Evolutionary conservation across 768 basidiomycete species (phyloP), one percentile per base, ranked within the genome.

Genomic region (Serendipita indica): DNA sequence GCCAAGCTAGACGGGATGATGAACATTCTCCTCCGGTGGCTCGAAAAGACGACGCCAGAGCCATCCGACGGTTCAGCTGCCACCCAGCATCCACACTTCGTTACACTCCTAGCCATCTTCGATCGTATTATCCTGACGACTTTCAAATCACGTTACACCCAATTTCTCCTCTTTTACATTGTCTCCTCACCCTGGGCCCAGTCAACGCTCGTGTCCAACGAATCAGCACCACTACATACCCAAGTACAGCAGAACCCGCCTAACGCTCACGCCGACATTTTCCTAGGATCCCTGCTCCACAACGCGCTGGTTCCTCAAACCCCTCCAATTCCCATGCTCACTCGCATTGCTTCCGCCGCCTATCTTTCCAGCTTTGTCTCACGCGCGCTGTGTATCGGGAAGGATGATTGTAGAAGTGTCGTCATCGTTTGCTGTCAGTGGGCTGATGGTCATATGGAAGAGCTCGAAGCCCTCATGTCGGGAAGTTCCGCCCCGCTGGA

Each of bases 131-230:
- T 99, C 67, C 79, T 99, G 52, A 86, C 84, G 35, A 98, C 96
- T 1, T 96, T 96, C 74, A 92, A 93, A 66, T 96, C 92, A 0
- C 87, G 93, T 35, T 96, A 98, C 69, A 92, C 91, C 13, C 96
- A 98, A 65, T 99, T 99, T 72, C 79, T 99, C 61, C 66, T 98
- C 45, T 99, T 99, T 75, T 96, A 90, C 83, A 90, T 84, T 66
- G 79, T 92, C 20, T 97, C 94, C 0, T 83, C 94, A 57, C 49
- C 49, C 16, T 27, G 16, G 12, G 49, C 20, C 10, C 22, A 20
- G 7, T 54, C 30, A 7, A 6, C 27, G n/a, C 41, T 7, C n/a
- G n/a, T 13, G 35, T 16, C 12, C 45, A 54, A 20, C n/a, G 22
- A 30, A 16, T 4, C 10, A 27, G 3, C 20, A 10, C n/a, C 10